Conservation (phyloP, 768 basidiomycete species). For the Kondoa malvinella region DNA sequence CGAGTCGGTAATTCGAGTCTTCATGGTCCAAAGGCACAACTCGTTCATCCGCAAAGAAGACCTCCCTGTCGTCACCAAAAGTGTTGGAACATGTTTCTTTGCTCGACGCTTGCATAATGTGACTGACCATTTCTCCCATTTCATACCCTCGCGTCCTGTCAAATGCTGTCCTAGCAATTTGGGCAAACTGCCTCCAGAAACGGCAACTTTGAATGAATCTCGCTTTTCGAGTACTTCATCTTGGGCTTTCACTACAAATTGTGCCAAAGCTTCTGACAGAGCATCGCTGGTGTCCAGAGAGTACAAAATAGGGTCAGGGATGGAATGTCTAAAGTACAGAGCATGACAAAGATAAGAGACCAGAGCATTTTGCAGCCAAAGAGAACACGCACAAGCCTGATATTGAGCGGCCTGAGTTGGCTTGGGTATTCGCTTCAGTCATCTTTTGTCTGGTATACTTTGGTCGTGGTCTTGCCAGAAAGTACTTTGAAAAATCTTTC, state of each 20-base stretch:
- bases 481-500: too few species aligned
- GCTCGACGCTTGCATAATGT: too few species aligned
- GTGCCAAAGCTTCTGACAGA: slow-evolving; percentile 52
- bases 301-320: slow-evolving; percentile 47
- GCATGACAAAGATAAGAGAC: not conserved
- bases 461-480: too few species aligned
- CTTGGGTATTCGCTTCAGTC: not conserved
- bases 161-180: slow-evolving; percentile 43
- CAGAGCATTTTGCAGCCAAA: not conserved
- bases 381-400: not conserved
- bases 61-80: slow-evolving; percentile 48
- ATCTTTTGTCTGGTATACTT: too few species aligned
- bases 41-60: slow-evolving; percentile 94
- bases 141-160: slow-evolving; percentile 48
- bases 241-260: slow-evolving; percentile 72
- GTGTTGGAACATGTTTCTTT: not conserved
- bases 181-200: slow-evolving; percentile 86
- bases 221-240: slow-evolving; percentile 74
- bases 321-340: slow-evolving; percentile 29
- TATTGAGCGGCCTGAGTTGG: not conserved
- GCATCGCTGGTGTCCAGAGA: slow-evolving; percentile 45
- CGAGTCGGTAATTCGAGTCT: slow-evolving; percentile 79
- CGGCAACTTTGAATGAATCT: slow-evolving; percentile 75
- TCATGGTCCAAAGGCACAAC: slow-evolving; percentile 78
- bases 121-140: slow-evolving; percentile 83